Conservation (phyloP, 768 basidiomycete genomes). For the Cyclocybe aegerita region DNA sequence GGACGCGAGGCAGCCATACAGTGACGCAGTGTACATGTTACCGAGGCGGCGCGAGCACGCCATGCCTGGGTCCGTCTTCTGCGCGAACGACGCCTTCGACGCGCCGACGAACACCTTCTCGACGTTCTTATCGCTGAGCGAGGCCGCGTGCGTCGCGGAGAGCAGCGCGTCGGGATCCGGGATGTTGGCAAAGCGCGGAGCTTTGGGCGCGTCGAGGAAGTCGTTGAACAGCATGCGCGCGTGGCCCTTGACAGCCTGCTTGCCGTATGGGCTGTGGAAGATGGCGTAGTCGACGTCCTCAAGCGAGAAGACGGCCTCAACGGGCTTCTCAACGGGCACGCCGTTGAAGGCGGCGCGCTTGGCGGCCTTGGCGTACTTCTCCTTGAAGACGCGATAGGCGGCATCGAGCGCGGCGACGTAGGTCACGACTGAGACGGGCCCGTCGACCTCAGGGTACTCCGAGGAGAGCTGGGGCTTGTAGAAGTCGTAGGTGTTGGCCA, state of each 20-base stretch:
- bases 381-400: conserved; percentile 81
- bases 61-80: conserved; percentile 80
- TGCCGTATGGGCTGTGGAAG: conserved; percentile 98
- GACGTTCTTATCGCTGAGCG: conserved; percentile 90
- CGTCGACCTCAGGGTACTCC: conserved; percentile 96
- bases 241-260: conserved; percentile 96
- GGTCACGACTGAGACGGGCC: conserved; percentile 92
- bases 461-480: conserved; percentile 97
- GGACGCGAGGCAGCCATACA: conserved; percentile 93
- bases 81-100: conserved; percentile 72
- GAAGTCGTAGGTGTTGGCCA: conserved; percentile 98
- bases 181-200: conserved; percentile 67
- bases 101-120: conserved; percentile 92
- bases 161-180: conserved; percentile 72
- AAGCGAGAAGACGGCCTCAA: conserved; percentile 61
- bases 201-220: conserved; percentile 77
- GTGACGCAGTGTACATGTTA: conserved; percentile 98
- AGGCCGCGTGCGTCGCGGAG: conserved; percentile 62
- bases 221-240: conserved; percentile 92
- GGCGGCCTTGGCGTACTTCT: conserved; percentile 71
- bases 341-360: conserved; percentile 44
- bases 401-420: conserved; percentile 94
- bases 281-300: conserved; percentile 88
- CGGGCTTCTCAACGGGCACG: conserved; percentile 39
- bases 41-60: conserved; percentile 88